phyloP scores from a whole-genome alignment of 1,139 yeast genomes.

The Hyphopichia khmerensis region DNA sequence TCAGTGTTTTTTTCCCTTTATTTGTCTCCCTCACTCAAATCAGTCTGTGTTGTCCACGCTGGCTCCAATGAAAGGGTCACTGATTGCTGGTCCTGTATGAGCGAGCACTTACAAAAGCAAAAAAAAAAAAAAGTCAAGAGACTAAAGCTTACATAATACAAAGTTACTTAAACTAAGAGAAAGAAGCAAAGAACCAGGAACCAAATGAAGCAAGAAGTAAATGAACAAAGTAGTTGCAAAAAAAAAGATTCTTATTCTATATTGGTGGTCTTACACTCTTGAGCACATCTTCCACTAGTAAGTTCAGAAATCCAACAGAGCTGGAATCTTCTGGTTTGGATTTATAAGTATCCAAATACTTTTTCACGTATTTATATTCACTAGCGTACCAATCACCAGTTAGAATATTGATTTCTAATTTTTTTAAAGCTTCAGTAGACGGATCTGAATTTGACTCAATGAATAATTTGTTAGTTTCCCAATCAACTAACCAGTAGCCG shows the following conservation, averaged over 20 bases:
- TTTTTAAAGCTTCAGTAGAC: constrained; percentile 10
- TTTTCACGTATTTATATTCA: constrained; percentile 37
- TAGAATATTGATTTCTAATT: constrained; percentile 32
- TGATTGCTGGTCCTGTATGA: neutral
- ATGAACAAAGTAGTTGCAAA: neutral
- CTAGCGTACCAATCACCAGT: constrained; percentile 51
- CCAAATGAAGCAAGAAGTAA: too few relatives aligned
- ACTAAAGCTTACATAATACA: too few relatives aligned
- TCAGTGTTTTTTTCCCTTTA: neutral
- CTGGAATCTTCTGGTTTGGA: constrained; percentile 20
- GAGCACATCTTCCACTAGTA: constrained; percentile 39
- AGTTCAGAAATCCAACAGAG: constrained; percentile 36
- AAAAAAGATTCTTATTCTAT: constrained; percentile 9
- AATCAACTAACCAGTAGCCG: constrained; percentile 49
- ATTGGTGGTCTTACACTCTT: constrained; percentile 40
- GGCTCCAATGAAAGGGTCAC: constrained; percentile 4
- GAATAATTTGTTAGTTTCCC: constrained; percentile 32
- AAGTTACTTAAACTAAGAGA: too few relatives aligned
- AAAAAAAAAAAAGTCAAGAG: too few relatives aligned
- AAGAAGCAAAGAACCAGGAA: too few relatives aligned
- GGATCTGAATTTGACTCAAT: constrained; percentile 6
- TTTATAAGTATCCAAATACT: constrained; percentile 23
- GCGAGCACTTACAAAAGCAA: too few relatives aligned
- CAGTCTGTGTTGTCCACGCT: constrained; percentile 11
- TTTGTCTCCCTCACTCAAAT: neutral